These are phyloP conservation scores for Calonectria pauciramosa DNA, from an alignment of 2,329 filamentous ascomycete genomes.

Conservation along the genomic window DNA sequence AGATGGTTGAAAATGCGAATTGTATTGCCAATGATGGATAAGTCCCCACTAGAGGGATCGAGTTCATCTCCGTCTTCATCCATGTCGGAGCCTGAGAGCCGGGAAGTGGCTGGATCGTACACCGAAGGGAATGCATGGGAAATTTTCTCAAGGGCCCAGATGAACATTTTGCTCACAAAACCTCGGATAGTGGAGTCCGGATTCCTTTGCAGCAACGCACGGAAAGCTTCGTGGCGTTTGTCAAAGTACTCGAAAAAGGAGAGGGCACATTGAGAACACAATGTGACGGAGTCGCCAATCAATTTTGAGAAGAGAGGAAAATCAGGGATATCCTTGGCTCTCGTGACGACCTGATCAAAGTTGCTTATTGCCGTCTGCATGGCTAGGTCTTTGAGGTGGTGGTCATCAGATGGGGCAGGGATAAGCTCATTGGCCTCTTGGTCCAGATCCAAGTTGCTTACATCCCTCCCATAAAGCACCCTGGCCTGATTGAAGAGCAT, in stretches of 20 bases:
- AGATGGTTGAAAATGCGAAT: conserved; percentile 67
- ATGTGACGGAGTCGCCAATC: conserved; percentile 61
- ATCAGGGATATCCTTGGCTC: conserved; percentile 77
- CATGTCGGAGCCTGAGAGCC: conserved; percentile 40
- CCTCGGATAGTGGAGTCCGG: conserved; percentile 69
- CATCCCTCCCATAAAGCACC: conserved; percentile 54
- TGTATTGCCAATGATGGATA: conserved; percentile 52
- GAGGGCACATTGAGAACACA: conserved; percentile 67
- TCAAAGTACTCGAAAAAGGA: conserved; percentile 74
- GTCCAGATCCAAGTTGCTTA: not conserved
- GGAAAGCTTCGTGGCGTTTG: conserved; percentile 68
- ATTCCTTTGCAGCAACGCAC: conserved; percentile 75
- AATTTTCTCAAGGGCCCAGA: conserved; percentile 66
- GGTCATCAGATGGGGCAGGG: conserved; percentile 22
- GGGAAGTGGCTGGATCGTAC: conserved; percentile 54
- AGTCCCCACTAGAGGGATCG: not conserved
- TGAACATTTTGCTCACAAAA: conserved; percentile 64
- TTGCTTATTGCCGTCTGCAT: conserved; percentile 73
- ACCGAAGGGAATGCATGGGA: conserved; percentile 60
- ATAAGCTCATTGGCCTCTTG: conserved; percentile 26
- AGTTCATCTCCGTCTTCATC: conserved; percentile 46
- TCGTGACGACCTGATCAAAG: conserved; percentile 81
- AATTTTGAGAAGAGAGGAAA: conserved; percentile 69
- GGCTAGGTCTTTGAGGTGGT: conserved; percentile 60
- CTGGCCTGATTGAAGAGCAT: conserved; percentile 72